phyloP scores from a whole-genome alignment of 768 basidiomycete genomes.

The Psilocybe cubensis region DNA sequence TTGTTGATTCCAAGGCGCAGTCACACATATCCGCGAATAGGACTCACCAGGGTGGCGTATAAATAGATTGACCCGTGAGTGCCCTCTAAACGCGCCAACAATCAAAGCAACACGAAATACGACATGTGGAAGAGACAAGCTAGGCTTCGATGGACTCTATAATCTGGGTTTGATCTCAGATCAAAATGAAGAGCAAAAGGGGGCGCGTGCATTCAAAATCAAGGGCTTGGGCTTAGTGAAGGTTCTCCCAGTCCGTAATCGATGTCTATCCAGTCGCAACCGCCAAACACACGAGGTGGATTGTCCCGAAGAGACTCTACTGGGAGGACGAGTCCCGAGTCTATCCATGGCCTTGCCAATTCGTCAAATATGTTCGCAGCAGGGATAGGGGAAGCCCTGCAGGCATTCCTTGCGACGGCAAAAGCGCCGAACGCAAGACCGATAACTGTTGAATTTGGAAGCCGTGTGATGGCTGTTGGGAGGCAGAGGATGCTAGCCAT shows the following conservation, averaged over 20 bases:
- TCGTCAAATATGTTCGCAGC: constrained; percentile 34
- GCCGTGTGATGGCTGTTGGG: constrained; percentile 37
- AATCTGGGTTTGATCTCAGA: neutral
- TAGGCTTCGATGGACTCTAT: neutral
- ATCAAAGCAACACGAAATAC: neutral
- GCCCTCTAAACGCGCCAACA: neutral
- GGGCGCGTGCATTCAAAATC: neutral
- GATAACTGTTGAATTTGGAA: constrained; percentile 35
- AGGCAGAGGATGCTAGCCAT: constrained; percentile 33
- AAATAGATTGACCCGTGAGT: neutral
- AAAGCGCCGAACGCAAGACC: constrained; percentile 25
- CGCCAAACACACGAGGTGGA: constrained; percentile 16
- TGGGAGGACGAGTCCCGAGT: constrained; percentile 15
- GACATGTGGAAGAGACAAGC: neutral
- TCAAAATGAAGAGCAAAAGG: neutral
- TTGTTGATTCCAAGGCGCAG: neutral
- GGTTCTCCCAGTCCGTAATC: neutral
- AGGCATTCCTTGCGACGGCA: constrained; percentile 26
- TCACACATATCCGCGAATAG: neutral
- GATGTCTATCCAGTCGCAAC: constrained; percentile 17
- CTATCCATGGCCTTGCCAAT: constrained; percentile 19
- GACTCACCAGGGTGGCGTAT: neutral
- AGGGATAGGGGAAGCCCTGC: constrained; percentile 35
- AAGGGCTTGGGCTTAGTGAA: neutral
- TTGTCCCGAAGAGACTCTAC: constrained; percentile 17